phyloP scores from a whole-genome alignment of 2,329 filamentous ascomycete genomes.

The Rutstroemia sydowiana region DNA sequence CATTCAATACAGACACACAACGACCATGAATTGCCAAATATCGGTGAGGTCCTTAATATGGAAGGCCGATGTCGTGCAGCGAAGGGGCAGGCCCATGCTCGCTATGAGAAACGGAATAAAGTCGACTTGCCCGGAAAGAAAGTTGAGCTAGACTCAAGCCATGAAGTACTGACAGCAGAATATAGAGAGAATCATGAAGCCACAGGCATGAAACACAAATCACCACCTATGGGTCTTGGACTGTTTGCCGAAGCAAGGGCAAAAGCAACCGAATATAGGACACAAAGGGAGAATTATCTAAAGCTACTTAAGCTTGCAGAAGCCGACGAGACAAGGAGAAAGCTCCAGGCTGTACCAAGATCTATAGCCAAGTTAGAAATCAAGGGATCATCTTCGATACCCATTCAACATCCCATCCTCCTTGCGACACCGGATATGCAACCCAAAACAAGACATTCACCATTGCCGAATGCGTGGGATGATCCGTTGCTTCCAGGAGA shows the following conservation, averaged over 20 bases:
- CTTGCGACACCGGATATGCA: too few species aligned
- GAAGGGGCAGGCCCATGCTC: conserved; percentile 1
- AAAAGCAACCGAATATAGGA: neutral
- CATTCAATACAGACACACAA: neutral
- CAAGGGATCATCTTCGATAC: too few species aligned
- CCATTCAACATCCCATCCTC: too few species aligned
- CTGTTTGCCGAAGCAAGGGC: neutral
- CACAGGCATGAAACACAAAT: neutral
- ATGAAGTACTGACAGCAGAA: neutral
- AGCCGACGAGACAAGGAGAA: neutral
- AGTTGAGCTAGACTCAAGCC: neutral
- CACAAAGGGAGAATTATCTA: neutral
- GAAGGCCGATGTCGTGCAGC: conserved; percentile 4
- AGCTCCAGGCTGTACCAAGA: too few species aligned
- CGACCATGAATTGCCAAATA: neutral
- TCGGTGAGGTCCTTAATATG: conserved; percentile 1
- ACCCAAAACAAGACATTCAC: neutral
- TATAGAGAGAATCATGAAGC: neutral
- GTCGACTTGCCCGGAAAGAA: neutral
- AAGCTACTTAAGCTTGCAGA: neutral
- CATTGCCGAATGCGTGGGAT: neutral
- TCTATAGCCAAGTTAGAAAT: too few species aligned
- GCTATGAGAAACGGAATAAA: neutral
- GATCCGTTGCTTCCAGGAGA: neutral
- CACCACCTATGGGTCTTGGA: neutral